Conservation (phyloP, 2,329 filamentous ascomycete species). For the Colletotrichum sojae region DNA sequence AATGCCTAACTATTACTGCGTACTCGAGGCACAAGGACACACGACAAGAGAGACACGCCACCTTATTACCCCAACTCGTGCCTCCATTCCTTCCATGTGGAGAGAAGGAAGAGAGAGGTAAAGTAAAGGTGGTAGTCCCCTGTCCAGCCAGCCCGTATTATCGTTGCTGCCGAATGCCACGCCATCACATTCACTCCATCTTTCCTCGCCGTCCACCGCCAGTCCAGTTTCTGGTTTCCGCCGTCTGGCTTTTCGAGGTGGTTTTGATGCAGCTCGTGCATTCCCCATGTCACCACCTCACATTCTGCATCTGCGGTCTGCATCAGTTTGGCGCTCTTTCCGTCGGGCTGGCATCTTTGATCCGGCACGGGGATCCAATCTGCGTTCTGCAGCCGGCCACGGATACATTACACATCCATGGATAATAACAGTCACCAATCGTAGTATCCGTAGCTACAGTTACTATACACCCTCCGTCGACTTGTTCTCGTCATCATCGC, state of each 20-base stretch:
- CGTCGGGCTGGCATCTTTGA: not conserved
- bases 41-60: conserved; percentile 27
- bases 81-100: conserved; percentile 31
- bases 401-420: no score
- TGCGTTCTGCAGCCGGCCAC: no score
- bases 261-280: conserved; percentile 10
- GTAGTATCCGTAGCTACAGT: no score
- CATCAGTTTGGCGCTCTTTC: conserved; percentile 12
- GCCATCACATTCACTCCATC: conserved; percentile 15
- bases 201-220: conserved; percentile 20
- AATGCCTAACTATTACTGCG: no score
- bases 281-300: conserved; percentile 14
- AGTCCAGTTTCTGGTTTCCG: conserved; percentile 17
- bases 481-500: no score
- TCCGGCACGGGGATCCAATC: not conserved
- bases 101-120: not conserved
- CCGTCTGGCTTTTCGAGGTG: no score
- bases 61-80: conserved; percentile 27
- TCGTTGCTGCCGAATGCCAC: conserved; percentile 1
- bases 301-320: conserved; percentile 26
- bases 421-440: no score
- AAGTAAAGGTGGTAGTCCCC: conserved; percentile 3
- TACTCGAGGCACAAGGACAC: not conserved
- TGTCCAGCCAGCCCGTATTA: not conserved
- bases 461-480: no score